Conservation (phyloP, 2,329 filamentous ascomycete species). For the Diaporthe ampelina region DNA sequence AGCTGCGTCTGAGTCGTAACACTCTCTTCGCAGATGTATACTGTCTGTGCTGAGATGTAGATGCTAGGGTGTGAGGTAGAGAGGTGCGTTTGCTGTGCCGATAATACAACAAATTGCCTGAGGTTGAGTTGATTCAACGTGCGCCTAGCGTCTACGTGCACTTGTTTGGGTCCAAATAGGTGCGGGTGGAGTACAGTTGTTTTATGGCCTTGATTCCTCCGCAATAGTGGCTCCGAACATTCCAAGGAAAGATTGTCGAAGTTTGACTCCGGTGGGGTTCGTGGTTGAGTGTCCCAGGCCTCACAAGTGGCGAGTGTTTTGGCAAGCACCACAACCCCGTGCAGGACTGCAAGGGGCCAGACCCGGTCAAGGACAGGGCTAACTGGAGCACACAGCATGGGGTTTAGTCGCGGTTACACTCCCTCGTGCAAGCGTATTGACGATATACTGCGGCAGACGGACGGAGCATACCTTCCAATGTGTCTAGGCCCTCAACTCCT, state of each 20-base stretch:
- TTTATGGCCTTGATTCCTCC: not conserved
- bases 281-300: not conserved
- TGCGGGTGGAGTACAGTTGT: too few species aligned
- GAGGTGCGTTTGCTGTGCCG: too few species aligned
- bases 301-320: not conserved
- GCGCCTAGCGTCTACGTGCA: not conserved
- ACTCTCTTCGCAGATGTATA: too few species aligned
- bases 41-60: too few species aligned
- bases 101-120: not conserved
- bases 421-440: not conserved
- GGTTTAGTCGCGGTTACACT: not conserved
- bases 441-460: not conserved
- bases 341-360: not conserved
- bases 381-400: too few species aligned
- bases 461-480: not conserved
- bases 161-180: too few species aligned
- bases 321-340: not conserved
- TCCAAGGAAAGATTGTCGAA: not conserved
- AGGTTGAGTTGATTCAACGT: not conserved
- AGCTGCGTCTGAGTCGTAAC: too few species aligned
- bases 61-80: too few species aligned
- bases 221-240: too few species aligned
- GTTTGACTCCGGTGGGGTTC: too few species aligned
- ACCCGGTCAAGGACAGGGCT: not conserved
- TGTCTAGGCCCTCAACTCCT: not conserved